phyloP scores from a whole-genome alignment of 305 asterid genomes.

The Coffea humblotiana region DNA sequence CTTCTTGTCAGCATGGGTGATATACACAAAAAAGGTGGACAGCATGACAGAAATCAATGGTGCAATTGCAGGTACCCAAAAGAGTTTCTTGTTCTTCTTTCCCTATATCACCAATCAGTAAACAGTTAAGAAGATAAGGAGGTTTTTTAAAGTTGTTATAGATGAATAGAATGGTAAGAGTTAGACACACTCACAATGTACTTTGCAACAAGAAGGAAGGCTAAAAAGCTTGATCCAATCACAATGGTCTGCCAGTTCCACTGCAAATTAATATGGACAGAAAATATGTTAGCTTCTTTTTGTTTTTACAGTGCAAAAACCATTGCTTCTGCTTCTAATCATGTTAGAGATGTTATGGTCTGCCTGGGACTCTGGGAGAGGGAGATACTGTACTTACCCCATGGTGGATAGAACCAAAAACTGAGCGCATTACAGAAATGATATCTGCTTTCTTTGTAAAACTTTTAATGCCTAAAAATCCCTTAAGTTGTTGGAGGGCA shows the following conservation, averaged over 20 bases:
- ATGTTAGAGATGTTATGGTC: neutral
- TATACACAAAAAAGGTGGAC: slow-evolving; percentile 64
- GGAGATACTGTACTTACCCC: slow-evolving; percentile 29
- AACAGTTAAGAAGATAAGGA: neutral
- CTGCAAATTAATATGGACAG: slow-evolving; percentile 28
- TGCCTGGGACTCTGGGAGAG: neutral
- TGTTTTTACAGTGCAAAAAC: neutral
- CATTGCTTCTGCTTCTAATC: neutral
- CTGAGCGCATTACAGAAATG: slow-evolving; percentile 40
- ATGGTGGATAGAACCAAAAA: slow-evolving; percentile 34
- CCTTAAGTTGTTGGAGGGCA: slow-evolving; percentile 48
- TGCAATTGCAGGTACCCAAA: slow-evolving; percentile 88
- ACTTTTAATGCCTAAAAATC: slow-evolving; percentile 39
- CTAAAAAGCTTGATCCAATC: slow-evolving; percentile 45
- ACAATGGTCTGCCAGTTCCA: slow-evolving; percentile 61
- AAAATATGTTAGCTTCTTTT: neutral
- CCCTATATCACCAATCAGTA: slow-evolving; percentile 42
- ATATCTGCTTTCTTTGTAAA: slow-evolving; percentile 45
- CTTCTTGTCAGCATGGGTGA: slow-evolving; percentile 67
- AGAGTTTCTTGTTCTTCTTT: slow-evolving; percentile 62
- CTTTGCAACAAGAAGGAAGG: slow-evolving; percentile 39
- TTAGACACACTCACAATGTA: slow-evolving; percentile 36
- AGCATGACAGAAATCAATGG: slow-evolving; percentile 74
- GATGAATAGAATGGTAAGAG: neutral
- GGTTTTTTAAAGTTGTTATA: neutral